Evolutionary conservation across 805 yeast species (phyloP), one percentile per base, ranked within the genome.

Genomic region (Pichia sporocuriosa): DNA sequence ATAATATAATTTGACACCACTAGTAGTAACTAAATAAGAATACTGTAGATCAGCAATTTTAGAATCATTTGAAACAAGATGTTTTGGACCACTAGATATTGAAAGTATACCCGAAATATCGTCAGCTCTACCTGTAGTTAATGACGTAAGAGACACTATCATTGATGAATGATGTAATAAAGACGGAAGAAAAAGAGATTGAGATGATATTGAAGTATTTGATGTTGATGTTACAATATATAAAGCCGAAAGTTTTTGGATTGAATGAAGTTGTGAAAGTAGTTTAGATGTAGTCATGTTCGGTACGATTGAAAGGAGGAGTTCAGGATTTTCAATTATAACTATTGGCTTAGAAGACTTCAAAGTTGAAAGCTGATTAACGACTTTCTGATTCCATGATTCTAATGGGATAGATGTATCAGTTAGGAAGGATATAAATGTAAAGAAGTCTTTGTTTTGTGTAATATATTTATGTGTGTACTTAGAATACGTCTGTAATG

Each of bases 91-190:
- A 37, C 63, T 65, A 0, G 79, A 61, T 0, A 87, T 68, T 0
- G 74, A 67, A 31, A 87, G 55, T 4, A 80, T 68, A 1, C 96
- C 96, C 0, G 95, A 81, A 3, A 84, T 73, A 56, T 87, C 96
- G 34, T 73, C 75, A 0, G 96, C 95, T 51, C 86, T 69, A 0
- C 95, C 95, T 0, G 95, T 85, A 3, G 73, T 68, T 45, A 87
- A 63, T 1, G 95, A 88, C 51, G 75, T 72, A 27, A 86, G 55
- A 17, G 71, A 66, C n/a, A 86, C 49, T 30, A 77, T 66, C 32
- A 77, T 46, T 25, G 68, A 66, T 0, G 84, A 66, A 42, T 72
- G 68, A 50, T 78, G 77, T 17, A 72, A 56, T 19, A 77, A 46
- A 2, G 40, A 16, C n/a, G n/a, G n/a, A n/a, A n/a, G n/a, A 15